These are phyloP conservation scores for Aspergillus sergii DNA, from an alignment of 2,329 filamentous ascomycete species.

Conservation along the genomic window DNA sequence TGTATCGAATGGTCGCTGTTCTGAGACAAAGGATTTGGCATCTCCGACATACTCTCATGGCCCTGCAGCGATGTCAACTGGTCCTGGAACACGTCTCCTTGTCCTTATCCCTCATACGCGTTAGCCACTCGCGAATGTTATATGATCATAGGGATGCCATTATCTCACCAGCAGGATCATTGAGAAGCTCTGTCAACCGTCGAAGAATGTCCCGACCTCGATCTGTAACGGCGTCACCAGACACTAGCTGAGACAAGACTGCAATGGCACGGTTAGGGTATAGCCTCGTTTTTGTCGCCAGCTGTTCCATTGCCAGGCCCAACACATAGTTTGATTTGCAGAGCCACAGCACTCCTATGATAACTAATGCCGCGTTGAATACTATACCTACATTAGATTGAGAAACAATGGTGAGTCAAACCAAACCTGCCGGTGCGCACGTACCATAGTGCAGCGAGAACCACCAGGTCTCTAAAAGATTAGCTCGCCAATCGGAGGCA, in stretches of 20 bases:
- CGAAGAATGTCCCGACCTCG: neutral
- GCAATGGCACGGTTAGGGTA: neutral
- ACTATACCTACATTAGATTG: conserved; percentile 20
- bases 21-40: neutral
- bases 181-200: neutral
- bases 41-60: neutral
- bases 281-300: neutral
- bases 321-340: neutral
- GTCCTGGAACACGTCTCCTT: neutral
- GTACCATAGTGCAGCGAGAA: conserved; percentile 39
- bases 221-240: neutral
- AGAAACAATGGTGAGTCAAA: neutral
- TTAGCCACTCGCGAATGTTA: neutral
- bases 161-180: neutral
- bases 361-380: conserved; percentile 37
- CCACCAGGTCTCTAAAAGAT: conserved; percentile 36
- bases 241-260: neutral
- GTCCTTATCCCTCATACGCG: neutral
- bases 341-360: conserved; percentile 25
- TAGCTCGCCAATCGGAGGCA: conserved; percentile 19
- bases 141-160: neutral
- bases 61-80: neutral
- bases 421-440: neutral
- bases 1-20: neutral
- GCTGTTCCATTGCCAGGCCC: neutral